Evolutionary conservation across 805 yeast genomes (phyloP).

Genomic region (Cephaloascus fragrans): DNA sequence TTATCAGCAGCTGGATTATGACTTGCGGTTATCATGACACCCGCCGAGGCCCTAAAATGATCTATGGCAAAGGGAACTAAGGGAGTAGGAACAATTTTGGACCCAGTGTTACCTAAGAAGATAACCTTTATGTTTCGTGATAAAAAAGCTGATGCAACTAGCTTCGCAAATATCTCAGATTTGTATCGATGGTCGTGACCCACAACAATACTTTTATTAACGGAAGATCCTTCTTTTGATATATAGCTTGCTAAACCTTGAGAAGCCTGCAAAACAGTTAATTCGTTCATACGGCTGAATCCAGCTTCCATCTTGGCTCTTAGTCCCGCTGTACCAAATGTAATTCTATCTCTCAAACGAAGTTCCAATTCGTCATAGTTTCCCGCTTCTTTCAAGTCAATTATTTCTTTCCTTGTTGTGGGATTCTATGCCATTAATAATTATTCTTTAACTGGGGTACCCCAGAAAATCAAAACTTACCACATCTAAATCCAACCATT

Average conservation of each 20-base stretch:
- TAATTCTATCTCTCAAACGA: constrained; percentile 49
- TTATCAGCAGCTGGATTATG: constrained; percentile 82
- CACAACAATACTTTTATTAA: constrained; percentile 45
- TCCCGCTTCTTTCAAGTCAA: constrained; percentile 23
- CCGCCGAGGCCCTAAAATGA: constrained; percentile 52
- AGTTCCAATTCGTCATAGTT: constrained; percentile 36
- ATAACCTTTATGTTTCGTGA: constrained; percentile 60
- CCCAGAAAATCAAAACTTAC: constrained; percentile 8
- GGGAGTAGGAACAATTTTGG: constrained; percentile 67
- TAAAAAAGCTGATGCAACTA: constrained; percentile 69
- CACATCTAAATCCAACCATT: constrained; percentile 30
- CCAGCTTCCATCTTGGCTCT: constrained; percentile 89
- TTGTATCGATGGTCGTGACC: constrained; percentile 91
- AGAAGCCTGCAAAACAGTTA: constrained; percentile 83
- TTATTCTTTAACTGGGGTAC: constrained; percentile 9
- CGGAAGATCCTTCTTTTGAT: constrained; percentile 17
- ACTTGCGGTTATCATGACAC: constrained; percentile 90
- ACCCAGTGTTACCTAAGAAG: constrained; percentile 36
- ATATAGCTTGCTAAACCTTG: constrained; percentile 63
- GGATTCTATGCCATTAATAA: constrained; percentile 18
- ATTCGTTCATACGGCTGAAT: constrained; percentile 77
- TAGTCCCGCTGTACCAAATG: constrained; percentile 92
- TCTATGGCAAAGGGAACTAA: constrained; percentile 85
- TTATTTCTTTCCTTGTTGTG: constrained; percentile 48
- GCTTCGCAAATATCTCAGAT: constrained; percentile 69